Evolutionary conservation across 257 asterid species (phyloP).

Genomic region (Forsythia suspensa): DNA sequence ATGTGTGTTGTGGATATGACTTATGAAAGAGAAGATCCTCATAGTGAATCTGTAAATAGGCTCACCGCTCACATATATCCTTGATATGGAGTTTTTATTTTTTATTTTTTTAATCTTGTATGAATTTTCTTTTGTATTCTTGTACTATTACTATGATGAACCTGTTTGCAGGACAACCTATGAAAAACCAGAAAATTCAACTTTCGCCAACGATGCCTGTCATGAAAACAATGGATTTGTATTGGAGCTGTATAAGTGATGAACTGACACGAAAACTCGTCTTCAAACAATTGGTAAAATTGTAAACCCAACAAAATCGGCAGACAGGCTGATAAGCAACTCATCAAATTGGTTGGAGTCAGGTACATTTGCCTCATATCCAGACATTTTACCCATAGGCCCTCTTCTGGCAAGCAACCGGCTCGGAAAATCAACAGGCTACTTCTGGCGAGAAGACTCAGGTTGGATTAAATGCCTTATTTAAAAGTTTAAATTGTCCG

Average conservation of each 20-base stretch:
- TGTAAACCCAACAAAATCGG: constrained; percentile 22
- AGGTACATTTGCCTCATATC: constrained; percentile 31
- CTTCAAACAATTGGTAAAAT: constrained; percentile 18
- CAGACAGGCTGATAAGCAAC: constrained; percentile 50
- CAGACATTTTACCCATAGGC: constrained; percentile 40
- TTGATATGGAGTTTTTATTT: too few species aligned
- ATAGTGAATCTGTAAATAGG: too few species aligned
- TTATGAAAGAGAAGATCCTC: too few species aligned
- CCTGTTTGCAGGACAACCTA: constrained; percentile 29
- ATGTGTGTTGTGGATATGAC: too few species aligned
- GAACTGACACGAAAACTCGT: not conserved
- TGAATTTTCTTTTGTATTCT: not conserved
- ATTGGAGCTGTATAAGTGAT: constrained; percentile 43
- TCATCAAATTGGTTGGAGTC: constrained; percentile 44
- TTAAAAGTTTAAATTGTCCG: too few species aligned
- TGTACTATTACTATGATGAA: not conserved
- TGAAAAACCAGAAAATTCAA: constrained; percentile 33
- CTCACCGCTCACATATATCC: too few species aligned
- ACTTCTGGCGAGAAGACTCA: constrained; percentile 54
- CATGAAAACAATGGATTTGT: constrained; percentile 37
- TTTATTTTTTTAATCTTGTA: not conserved
- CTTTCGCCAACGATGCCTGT: constrained; percentile 46
- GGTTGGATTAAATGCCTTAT: not conserved
- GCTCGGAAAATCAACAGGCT: constrained; percentile 42
- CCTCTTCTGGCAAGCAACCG: constrained; percentile 56